Base-by-base conservation (phyloP, 106 monocot species). In the Chionographis japonica region DNA sequence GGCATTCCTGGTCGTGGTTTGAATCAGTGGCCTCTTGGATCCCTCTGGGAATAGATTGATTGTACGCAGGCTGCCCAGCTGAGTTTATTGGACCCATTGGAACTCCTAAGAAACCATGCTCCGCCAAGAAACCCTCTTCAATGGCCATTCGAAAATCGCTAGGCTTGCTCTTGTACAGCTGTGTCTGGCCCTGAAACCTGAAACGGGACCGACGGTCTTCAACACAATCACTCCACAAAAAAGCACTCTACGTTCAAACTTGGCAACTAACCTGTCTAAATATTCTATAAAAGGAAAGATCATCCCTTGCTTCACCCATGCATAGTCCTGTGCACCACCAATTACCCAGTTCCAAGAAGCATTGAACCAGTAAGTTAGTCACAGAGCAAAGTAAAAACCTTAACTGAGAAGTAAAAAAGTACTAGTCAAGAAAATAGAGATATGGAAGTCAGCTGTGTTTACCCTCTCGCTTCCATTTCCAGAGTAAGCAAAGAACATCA, bases 71-170 rank as follows among this genome's bases (percentile, higher is more conserved):
- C 37, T 72, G 74, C 38, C 61, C 79, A 50, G 54, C 57, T 61
- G 38, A 42, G 37, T 68, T 64, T 13, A 4, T 41, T 2, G 61
- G 71, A 72, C 79, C 74, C 58, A 70, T 12, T 52, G 69, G 59
- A 27, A 53, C 50, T 58, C 69, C 78, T 50, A 77, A 20, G 52
- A 92, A 87, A 13, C 93, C 98, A 70, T 81, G 70, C 52, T 93
- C 89, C n/a, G 92, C 90, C 59, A 90, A 63, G 71, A 93, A 90
- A 36, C 93, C 98, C 69, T 98, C 98, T 60, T 98, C 98, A 12
- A 90, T 87, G 4, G 98, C 93, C 69, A 77, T 73, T 38, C 75
- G 70, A 39, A 98, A 90, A 40, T 85, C 87, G 57, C 70, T 72
- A 3, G 82, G 73, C 38, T 75, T 93, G 74, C 70, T 77, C 74